Percentiles rank a stretch among this genome's conserved stretches.
These are phyloP conservation scores for Zymoseptoria crescenta DNA, from an alignment of 2,329 filamentous ascomycete genomes.

Conservation along the genomic window DNA sequence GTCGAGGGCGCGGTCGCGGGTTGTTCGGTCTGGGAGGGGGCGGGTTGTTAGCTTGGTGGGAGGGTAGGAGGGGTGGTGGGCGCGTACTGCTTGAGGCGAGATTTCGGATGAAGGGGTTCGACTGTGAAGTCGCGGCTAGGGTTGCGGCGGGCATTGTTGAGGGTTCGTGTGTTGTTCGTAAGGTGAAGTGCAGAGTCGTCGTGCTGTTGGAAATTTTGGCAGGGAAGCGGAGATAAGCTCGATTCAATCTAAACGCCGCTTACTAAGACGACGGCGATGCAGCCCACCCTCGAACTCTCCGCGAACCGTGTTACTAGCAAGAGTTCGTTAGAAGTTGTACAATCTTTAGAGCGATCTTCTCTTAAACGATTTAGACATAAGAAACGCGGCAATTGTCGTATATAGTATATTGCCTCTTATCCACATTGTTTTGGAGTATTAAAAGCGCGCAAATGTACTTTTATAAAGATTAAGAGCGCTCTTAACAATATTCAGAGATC, in stretches of 20 bases:
- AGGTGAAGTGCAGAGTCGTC: neutral
- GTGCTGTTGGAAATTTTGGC: neutral
- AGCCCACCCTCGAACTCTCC: neutral
- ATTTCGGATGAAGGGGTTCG: conserved; percentile 64
- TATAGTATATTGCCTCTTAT: neutral
- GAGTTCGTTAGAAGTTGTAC: neutral
- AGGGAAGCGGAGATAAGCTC: neutral
- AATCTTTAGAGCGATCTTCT: neutral
- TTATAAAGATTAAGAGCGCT: neutral
- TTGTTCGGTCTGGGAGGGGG: conserved; percentile 19
- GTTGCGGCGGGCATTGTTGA: conserved; percentile 14
- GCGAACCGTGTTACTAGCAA: neutral
- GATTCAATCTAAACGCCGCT: neutral
- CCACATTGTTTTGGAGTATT: neutral
- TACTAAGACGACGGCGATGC: too few relatives aligned
- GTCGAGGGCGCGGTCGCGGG: conserved; percentile 47
- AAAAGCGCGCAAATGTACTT: neutral
- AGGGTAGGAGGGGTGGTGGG: conserved; percentile 45
- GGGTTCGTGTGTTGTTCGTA: neutral
- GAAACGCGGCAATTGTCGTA: neutral
- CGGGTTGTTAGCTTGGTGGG: conserved; percentile 1
- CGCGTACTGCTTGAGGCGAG: conserved; percentile 71
- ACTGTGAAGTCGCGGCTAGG: conserved; percentile 5
- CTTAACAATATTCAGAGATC: neutral
- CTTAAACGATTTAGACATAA: neutral